These are phyloP conservation scores for Hyphopichia burtonii DNA, from an alignment of 1,139 yeast species.

Conservation along the genomic window DNA sequence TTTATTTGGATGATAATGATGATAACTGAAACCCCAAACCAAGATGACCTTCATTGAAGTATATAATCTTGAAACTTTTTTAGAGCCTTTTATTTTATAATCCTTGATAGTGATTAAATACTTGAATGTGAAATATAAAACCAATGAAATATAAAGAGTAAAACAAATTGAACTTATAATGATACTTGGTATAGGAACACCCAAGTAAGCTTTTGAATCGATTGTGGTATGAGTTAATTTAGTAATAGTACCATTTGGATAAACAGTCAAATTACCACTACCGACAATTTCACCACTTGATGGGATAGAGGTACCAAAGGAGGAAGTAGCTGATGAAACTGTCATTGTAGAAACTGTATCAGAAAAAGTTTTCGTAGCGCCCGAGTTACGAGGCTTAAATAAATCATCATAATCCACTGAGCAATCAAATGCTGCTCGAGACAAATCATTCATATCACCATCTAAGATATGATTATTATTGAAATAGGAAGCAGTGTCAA, in stretches of 20 bases:
- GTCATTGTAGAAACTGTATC: neutral
- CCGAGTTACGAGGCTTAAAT: conserved; percentile 13
- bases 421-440: conserved; percentile 24
- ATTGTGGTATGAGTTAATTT: neutral
- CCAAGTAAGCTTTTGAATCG: neutral
- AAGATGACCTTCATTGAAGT: conserved; percentile 48
- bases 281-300: neutral
- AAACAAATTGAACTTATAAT: conserved; percentile 32
- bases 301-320: neutral
- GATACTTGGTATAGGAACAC: conserved; percentile 13
- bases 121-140: conserved; percentile 30
- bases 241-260: neutral
- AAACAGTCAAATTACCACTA: neutral
- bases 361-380: neutral
- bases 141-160: conserved; percentile 30
- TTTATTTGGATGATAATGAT: conserved; percentile 42
- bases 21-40: conserved; percentile 47
- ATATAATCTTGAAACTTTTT: conserved; percentile 37
- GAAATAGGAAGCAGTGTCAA: conserved; percentile 21
- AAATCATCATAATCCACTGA: conserved; percentile 27
- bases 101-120: conserved; percentile 20
- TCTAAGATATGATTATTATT: conserved; percentile 12
- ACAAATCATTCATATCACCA: conserved; percentile 17
- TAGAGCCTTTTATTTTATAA: conserved; percentile 16
- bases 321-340: neutral